A percentile compares a stretch with the other conserved stretches of the same genome.
These are phyloP conservation scores for Neofusicoccum parvum DNA, from an alignment of 2,329 filamentous ascomycete species.

Conservation along the genomic window DNA sequence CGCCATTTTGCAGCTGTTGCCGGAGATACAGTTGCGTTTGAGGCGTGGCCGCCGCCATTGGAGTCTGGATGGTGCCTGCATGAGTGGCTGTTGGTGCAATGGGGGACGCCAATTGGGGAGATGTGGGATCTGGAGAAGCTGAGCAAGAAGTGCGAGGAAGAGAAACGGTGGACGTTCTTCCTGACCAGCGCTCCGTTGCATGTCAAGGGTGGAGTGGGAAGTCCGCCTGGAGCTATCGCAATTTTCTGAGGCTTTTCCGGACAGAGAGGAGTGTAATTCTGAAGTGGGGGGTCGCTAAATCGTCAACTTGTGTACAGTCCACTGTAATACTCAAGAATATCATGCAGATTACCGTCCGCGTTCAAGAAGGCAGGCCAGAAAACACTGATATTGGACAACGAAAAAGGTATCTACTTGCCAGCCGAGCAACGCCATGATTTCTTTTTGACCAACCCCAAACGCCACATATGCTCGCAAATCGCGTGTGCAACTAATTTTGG, in stretches of 20 bases:
- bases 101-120: constrained; percentile 50
- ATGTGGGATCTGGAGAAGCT: constrained; percentile 53
- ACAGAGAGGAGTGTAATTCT: background rate
- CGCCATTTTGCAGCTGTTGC: constrained; percentile 28
- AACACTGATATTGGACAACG: background rate
- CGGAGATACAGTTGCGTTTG: constrained; percentile 32
- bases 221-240: constrained; percentile 39
- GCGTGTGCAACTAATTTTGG: constrained; percentile 71
- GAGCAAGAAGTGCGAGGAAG: constrained; percentile 55
- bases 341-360: background rate
- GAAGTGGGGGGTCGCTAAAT: background rate
- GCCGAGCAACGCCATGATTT: background rate
- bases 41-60: constrained; percentile 32
- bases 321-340: background rate
- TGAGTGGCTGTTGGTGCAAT: constrained; percentile 51
- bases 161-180: constrained; percentile 60
- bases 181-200: constrained; percentile 63
- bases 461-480: constrained; percentile 47
- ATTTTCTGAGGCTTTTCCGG: constrained; percentile 32
- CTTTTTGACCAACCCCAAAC: background rate
- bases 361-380: background rate
- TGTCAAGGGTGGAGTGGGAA: constrained; percentile 45
- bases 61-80: constrained; percentile 39
- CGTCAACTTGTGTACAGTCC: background rate
- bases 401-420: constrained; percentile 14